phyloP scores from a whole-genome alignment of 106 monocot genomes.

The Dioscorea dumetorum region DNA sequence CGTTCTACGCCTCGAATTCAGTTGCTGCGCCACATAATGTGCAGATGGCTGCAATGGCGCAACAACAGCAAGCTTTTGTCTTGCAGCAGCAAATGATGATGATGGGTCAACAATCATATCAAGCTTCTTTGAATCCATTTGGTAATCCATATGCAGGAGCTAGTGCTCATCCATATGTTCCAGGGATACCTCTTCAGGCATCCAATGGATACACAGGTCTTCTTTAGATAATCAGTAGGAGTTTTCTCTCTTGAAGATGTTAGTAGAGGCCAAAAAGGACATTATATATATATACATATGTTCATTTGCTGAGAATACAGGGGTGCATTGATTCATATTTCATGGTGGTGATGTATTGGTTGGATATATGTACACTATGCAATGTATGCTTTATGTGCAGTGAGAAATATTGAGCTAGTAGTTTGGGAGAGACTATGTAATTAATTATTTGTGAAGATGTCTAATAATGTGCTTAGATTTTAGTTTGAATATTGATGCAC shows the following conservation, averaged over 20 bases:
- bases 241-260: neutral
- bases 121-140: slow-evolving; percentile 53
- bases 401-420: neutral
- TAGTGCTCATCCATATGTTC: slow-evolving; percentile 34
- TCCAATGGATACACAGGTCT: slow-evolving; percentile 43
- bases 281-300: no score
- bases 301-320: neutral
- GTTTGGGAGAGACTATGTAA: neutral
- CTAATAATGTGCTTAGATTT: no score
- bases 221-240: slow-evolving; percentile 21
- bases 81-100: slow-evolving; percentile 81
- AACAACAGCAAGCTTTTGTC: slow-evolving; percentile 85
- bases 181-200: slow-evolving; percentile 40
- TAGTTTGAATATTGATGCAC: no score
- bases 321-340: slow-evolving; percentile 6
- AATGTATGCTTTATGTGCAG: neutral
- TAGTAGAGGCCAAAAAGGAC: neutral
- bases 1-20: slow-evolving; percentile 59
- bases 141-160: slow-evolving; percentile 44
- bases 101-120: slow-evolving; percentile 47
- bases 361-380: no score
- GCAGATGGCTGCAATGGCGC: slow-evolving; percentile 88
- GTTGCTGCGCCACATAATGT: slow-evolving; percentile 55
- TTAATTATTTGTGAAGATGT: neutral
- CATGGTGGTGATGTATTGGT: no score